These are phyloP conservation scores for Yamadazyma phyllophila DNA, from an alignment of 805 yeast species.

Conservation along the genomic window DNA sequence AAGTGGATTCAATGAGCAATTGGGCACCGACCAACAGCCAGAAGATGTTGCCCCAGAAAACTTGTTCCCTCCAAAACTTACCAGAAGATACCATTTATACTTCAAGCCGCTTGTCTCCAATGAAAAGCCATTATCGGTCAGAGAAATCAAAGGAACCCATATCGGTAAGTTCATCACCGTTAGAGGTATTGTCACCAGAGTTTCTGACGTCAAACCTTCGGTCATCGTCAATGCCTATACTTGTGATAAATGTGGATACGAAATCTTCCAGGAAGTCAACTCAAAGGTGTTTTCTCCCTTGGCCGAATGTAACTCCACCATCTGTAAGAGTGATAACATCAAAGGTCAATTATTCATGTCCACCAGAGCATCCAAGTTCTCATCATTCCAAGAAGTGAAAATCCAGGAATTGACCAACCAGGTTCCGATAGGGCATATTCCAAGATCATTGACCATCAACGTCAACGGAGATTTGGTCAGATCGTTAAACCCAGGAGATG, in stretches of 20 bases:
- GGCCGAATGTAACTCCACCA: constrained; percentile 77
- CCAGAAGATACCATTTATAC: constrained; percentile 83
- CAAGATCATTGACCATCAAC: constrained; percentile 80
- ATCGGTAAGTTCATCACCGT: constrained; percentile 88
- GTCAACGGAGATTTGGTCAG: constrained; percentile 92
- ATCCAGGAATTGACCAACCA: constrained; percentile 93
- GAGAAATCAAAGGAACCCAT: constrained; percentile 81
- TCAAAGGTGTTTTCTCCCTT: constrained; percentile 85
- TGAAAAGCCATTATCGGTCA: constrained; percentile 71
- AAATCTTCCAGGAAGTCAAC: constrained; percentile 92
- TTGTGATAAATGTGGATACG: constrained; percentile 96
- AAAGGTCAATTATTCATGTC: constrained; percentile 89
- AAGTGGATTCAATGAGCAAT: constrained; percentile 14
- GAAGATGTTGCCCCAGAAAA: constrained; percentile 28
- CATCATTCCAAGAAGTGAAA: constrained; percentile 92
- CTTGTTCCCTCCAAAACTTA: constrained; percentile 79
- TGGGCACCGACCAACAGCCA: constrained; percentile 11
- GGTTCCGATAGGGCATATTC: constrained; percentile 98
- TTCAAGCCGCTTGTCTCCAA: constrained; percentile 70
- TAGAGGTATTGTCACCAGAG: constrained; percentile 92
- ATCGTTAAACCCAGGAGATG: constrained; percentile 87
- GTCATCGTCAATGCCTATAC: constrained; percentile 92
- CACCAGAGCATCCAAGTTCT: constrained; percentile 93
- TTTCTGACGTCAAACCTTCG: constrained; percentile 93
- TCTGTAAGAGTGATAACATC: constrained; percentile 73